A percentile compares a stretch with the other conserved stretches of the same genome.
Evolutionary conservation across 2,329 filamentous ascomycete genomes (phyloP).

Genomic region (Botrytis squamosa): DNA sequence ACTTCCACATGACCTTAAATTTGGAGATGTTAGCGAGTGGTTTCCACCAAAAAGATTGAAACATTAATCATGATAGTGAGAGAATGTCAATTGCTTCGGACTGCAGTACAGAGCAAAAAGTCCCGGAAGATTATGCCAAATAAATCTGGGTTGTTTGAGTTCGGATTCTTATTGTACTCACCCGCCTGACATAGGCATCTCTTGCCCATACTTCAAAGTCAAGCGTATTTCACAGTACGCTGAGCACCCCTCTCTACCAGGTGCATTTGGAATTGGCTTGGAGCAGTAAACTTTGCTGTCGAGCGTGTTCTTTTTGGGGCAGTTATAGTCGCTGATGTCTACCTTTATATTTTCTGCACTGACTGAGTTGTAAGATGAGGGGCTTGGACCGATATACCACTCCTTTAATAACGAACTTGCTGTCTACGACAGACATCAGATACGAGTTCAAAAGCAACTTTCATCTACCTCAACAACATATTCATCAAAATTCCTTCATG

Average conservation of each 20-base stretch:
- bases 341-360: background rate
- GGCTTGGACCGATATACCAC: background rate
- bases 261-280: background rate
- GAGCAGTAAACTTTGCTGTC: constrained; percentile 5
- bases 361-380: background rate
- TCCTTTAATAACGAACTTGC: background rate
- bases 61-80: background rate
- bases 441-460: background rate
- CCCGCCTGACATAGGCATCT: background rate
- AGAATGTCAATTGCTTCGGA: background rate
- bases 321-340: background rate
- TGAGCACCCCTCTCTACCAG: background rate
- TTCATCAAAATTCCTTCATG: background rate
- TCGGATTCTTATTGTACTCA: background rate
- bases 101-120: background rate
- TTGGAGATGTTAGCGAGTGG: background rate
- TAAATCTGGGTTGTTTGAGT: background rate
- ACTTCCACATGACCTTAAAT: background rate
- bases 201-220: background rate
- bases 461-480: background rate
- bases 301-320: constrained; percentile 8
- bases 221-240: constrained; percentile 11
- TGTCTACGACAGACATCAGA: background rate
- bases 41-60: background rate
- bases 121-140: background rate